Conservation (phyloP, 192 early-diverging fungal species). For the Rhizoclosmatium globosum region DNA sequence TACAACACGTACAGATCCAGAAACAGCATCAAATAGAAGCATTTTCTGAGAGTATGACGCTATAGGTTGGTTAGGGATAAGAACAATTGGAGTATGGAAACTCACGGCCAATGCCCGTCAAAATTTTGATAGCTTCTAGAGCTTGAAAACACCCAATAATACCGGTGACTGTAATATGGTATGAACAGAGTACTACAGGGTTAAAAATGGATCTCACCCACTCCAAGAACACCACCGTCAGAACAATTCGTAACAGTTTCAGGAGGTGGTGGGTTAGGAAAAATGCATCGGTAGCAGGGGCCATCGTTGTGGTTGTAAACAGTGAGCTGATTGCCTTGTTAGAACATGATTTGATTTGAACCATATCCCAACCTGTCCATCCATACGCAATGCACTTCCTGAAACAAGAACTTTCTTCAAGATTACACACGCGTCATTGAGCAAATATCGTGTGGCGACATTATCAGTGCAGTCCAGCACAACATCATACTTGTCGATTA, state of each 20-base stretch:
- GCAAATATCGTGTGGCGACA: constrained; percentile 91
- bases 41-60: constrained; percentile 62
- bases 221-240: constrained; percentile 93
- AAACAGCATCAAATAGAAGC: constrained; percentile 80
- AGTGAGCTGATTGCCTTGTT: constrained; percentile 73
- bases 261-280: constrained; percentile 90
- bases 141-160: constrained; percentile 93
- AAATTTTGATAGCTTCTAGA: constrained; percentile 89
- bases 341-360: not conserved
- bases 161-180: constrained; percentile 92
- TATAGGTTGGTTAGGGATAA: constrained; percentile 22
- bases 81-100: constrained; percentile 12
- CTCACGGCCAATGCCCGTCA: constrained; percentile 70
- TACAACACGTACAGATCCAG: constrained; percentile 80
- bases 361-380: constrained; percentile 73
- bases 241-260: constrained; percentile 89
- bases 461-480: constrained; percentile 95
- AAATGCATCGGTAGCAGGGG: constrained; percentile 97
- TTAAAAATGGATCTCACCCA: too few relatives aligned
- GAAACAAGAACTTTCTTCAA: constrained; percentile 84
- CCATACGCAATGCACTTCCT: constrained; percentile 87
- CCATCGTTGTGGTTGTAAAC: constrained; percentile 91
- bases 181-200: constrained; percentile 6
- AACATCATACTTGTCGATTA: constrained; percentile 69
- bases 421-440: constrained; percentile 94